A percentile compares a stretch with the other conserved stretches of the same genome.
Evolutionary conservation across 2,329 filamentous ascomycete genomes (phyloP).

Genomic region (Delphinella strobiligena): DNA sequence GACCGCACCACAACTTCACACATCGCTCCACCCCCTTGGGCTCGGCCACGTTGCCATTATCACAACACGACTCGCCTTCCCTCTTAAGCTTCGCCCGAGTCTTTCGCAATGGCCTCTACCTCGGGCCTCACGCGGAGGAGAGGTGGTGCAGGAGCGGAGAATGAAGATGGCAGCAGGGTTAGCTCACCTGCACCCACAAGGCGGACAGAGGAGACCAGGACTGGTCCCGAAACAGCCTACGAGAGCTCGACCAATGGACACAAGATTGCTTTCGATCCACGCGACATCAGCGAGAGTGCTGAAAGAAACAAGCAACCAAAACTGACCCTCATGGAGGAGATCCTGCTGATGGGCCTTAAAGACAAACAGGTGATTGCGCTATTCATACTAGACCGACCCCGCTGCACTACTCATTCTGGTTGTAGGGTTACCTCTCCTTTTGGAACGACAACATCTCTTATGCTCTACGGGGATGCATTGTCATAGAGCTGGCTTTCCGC

Average conservation of each 20-base stretch:
- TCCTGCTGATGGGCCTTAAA: slow-evolving; percentile 87
- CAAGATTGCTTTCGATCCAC: slow-evolving; percentile 94
- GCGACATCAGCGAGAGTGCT: slow-evolving; percentile 92
- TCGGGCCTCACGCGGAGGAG: slow-evolving; percentile 61
- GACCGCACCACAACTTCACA: no score
- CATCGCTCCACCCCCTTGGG: background rate
- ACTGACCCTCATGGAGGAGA: slow-evolving; percentile 96
- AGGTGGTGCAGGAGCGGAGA: slow-evolving; percentile 47
- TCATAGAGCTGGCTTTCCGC: slow-evolving; percentile 91
- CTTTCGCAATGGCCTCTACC: slow-evolving; percentile 46
- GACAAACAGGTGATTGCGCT: slow-evolving; percentile 75
- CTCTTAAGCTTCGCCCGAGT: background rate
- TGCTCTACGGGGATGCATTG: slow-evolving; percentile 91
- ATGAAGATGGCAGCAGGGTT: slow-evolving; percentile 53
- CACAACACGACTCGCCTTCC: background rate
- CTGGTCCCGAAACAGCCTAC: slow-evolving; percentile 67
- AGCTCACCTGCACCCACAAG: slow-evolving; percentile 53
- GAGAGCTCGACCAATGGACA: slow-evolving; percentile 87
- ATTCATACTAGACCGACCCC: background rate
- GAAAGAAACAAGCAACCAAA: slow-evolving; percentile 97
- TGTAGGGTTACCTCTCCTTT: slow-evolving; percentile 89
- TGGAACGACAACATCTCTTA: slow-evolving; percentile 99
- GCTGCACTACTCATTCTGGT: background rate
- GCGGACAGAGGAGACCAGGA: slow-evolving; percentile 14
- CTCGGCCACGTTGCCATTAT: background rate